Evolutionary conservation across 257 asterid genomes (phyloP).

Genomic region (Ophiorrhiza pumila): DNA sequence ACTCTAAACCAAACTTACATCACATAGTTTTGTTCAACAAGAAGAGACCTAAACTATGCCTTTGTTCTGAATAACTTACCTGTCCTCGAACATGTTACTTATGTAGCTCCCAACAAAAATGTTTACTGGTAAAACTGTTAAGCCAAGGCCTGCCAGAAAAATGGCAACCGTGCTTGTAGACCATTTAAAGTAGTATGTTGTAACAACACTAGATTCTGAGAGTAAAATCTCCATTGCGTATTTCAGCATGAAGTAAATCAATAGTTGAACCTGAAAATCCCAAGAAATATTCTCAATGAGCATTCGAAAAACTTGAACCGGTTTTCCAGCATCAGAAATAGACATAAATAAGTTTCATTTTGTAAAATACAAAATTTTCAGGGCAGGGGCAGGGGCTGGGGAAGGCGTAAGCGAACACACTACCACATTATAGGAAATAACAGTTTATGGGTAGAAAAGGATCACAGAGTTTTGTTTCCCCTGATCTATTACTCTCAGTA

Average conservation of each 20-base stretch:
- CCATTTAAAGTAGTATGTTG: conserved; percentile 86
- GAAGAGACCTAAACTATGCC: conserved; percentile 11
- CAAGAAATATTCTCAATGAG: conserved; percentile 12
- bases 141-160: conserved; percentile 88
- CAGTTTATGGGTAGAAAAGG: neutral
- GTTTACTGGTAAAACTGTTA: conserved; percentile 91
- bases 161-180: conserved; percentile 81
- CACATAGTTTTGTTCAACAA: neutral
- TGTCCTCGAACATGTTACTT: conserved; percentile 95
- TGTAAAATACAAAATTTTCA: neutral
- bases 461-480: neutral
- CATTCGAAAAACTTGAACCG: neutral
- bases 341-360: neutral
- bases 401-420: neutral
- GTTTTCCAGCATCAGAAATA: conserved; percentile 1
- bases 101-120: conserved; percentile 83
- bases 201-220: conserved; percentile 92
- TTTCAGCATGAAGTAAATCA: conserved; percentile 97
- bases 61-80: conserved; percentile 41
- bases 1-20: neutral
- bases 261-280: conserved; percentile 78
- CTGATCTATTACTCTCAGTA: no score
- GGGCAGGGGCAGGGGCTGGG: neutral
- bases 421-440: neutral
- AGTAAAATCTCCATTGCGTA: conserved; percentile 95